Percentiles rank a stretch among this genome's conserved stretches.
Evolutionary conservation across 768 basidiomycete species (phyloP).

Genomic region (Astraeus odoratus): DNA sequence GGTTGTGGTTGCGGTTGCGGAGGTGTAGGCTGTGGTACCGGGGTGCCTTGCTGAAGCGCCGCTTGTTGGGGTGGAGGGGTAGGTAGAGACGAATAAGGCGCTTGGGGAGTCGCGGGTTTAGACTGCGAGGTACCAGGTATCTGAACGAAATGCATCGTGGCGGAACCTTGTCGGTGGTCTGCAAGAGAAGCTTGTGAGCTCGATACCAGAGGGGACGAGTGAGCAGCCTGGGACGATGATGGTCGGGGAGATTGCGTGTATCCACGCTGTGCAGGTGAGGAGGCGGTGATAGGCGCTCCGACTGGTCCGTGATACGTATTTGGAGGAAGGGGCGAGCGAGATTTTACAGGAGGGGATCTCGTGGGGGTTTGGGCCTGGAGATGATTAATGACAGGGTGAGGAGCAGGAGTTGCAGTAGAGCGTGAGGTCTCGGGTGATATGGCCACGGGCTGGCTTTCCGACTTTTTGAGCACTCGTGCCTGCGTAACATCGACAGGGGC

Average conservation of each 20-base stretch:
- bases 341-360: slow-evolving; percentile 24
- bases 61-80: slow-evolving; percentile 16
- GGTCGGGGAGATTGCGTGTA: slow-evolving; percentile 31
- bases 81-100: slow-evolving; percentile 16
- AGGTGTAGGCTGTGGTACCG: slow-evolving; percentile 16
- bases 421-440: slow-evolving; percentile 24
- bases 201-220: slow-evolving; percentile 23
- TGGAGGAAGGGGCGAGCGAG: slow-evolving; percentile 20
- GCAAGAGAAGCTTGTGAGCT: slow-evolving; percentile 24
- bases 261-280: slow-evolving; percentile 27
- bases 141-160: slow-evolving; percentile 22
- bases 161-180: slow-evolving; percentile 18
- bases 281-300: slow-evolving; percentile 14
- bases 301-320: slow-evolving; percentile 15
- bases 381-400: slow-evolving; percentile 28
- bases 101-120: slow-evolving; percentile 26
- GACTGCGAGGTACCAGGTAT: slow-evolving; percentile 15
- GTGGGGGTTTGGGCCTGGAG: slow-evolving; percentile 23
- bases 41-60: slow-evolving; percentile 17
- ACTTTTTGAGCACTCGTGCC: slow-evolving; percentile 22
- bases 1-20: slow-evolving; percentile 9
- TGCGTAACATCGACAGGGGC: slow-evolving; percentile 17
- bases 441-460: slow-evolving; percentile 15
- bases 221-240: slow-evolving; percentile 25
- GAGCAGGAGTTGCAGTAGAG: slow-evolving; percentile 25